Evolutionary conservation across 768 basidiomycete species (phyloP).

Genomic region (Russula sp.): DNA sequence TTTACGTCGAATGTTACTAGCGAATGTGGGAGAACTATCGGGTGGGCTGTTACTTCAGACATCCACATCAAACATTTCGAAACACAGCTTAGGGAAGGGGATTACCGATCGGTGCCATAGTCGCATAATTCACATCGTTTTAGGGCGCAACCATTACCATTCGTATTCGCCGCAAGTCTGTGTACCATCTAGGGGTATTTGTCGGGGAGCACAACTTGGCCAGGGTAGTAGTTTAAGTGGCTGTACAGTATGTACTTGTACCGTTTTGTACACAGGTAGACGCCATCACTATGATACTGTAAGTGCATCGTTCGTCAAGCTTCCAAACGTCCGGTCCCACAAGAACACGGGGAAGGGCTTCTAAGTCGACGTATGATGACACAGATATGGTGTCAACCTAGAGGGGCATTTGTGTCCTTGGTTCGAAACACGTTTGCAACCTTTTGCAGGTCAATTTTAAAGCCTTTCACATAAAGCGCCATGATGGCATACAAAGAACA

Average conservation of each 20-base stretch:
- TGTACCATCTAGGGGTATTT: background rate
- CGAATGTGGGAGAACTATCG: background rate
- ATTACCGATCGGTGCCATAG: background rate
- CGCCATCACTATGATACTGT: no score
- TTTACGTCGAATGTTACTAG: background rate
- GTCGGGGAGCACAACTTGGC: background rate
- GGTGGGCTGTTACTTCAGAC: background rate
- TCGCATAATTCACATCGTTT: background rate
- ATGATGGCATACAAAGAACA: no score
- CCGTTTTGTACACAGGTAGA: background rate
- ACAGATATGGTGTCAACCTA: no score
- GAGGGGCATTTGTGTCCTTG: no score
- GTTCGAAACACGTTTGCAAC: no score
- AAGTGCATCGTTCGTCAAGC: no score
- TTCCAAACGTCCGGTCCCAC: no score
- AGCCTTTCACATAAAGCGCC: no score
- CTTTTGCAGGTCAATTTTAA: no score
- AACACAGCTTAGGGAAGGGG: background rate
- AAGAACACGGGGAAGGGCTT: no score
- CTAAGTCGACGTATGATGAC: no score
- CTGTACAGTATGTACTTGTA: slow-evolving; percentile 9
- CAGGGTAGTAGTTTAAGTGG: background rate
- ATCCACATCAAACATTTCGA: background rate
- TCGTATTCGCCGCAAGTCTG: background rate
- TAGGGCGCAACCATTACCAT: background rate